phyloP scores from a whole-genome alignment of 768 basidiomycete species.

The Naganishia friedmannii region DNA sequence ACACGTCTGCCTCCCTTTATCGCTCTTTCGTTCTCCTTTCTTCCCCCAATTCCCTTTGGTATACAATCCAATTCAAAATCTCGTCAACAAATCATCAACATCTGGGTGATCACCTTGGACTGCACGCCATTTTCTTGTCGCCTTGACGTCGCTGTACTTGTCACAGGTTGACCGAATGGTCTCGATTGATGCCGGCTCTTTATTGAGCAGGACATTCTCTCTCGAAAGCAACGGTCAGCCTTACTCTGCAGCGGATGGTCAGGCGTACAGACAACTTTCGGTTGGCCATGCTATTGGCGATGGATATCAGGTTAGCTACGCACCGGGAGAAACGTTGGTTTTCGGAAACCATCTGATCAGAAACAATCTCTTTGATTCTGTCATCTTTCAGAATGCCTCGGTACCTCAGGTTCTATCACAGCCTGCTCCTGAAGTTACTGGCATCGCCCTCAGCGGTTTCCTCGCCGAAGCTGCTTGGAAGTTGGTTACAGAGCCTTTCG shows the following conservation, averaged over 20 bases:
- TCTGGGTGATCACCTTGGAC: no score
- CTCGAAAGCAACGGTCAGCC: conserved; percentile 15
- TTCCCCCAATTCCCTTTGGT: not conserved
- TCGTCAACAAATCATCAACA: not conserved
- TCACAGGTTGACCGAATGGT: conserved; percentile 23
- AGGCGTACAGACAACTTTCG: not conserved
- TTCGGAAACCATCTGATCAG: conserved; percentile 19
- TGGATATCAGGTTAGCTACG: conserved; percentile 19
- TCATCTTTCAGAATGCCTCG: conserved; percentile 9
- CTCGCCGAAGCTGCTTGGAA: conserved; percentile 29
- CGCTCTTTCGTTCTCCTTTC: not conserved
- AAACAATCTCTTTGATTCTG: conserved; percentile 11
- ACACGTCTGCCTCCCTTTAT: conserved; percentile 1
- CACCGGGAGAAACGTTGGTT: not conserved
- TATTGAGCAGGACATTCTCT: conserved; percentile 24
- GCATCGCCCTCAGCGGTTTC: conserved; percentile 27
- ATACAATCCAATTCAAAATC: not conserved
- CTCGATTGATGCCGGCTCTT: conserved; percentile 14
- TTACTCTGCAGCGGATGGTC: conserved; percentile 8
- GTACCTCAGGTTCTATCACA: not conserved
- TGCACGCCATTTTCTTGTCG: not conserved
- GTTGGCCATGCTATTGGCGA: conserved; percentile 16
- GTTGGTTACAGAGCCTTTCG: conserved; percentile 24
- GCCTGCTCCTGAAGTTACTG: conserved; percentile 20
- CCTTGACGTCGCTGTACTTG: not conserved